Evolutionary conservation across 495 filamentous ascomycete genomes (phyloP).

Genomic region (Cairneyella variabilis): DNA sequence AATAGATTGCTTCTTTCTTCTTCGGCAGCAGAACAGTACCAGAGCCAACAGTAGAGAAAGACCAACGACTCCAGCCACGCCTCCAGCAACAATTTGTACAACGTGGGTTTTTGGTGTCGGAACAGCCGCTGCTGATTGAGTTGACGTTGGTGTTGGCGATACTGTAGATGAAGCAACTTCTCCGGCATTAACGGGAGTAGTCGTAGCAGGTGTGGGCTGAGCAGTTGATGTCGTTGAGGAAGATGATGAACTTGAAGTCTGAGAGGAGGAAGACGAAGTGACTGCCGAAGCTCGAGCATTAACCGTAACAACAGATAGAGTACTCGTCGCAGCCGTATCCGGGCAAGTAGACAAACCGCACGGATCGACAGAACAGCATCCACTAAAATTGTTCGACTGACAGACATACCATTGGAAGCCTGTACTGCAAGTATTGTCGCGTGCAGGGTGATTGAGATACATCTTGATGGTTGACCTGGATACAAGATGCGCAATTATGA

Average conservation of each 20-base stretch:
- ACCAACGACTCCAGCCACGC: conserved; percentile 4
- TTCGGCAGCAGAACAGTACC: conserved; percentile 4
- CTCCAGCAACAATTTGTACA: conserved; percentile 14
- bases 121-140: neutral
- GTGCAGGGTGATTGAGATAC: neutral
- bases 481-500: neutral
- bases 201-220: neutral
- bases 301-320: too few relatives aligned
- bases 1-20: conserved; percentile 1
- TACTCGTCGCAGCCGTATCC: too few relatives aligned
- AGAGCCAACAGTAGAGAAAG: conserved; percentile 1
- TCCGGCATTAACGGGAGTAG: neutral
- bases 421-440: neutral
- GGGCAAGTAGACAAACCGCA: conserved; percentile 9
- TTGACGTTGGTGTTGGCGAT: neutral
- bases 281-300: too few relatives aligned
- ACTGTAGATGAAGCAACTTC: neutral
- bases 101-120: neutral
- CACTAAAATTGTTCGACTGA: neutral
- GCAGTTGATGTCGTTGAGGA: neutral
- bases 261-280: too few relatives aligned
- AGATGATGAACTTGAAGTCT: too few relatives aligned
- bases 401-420: conserved; percentile 6
- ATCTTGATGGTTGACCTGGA: neutral
- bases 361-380: conserved; percentile 19